Evolutionary conservation across 2,329 filamentous ascomycete genomes (phyloP), one percentile per base, ranked within the genome.

Genomic region (Cryoendolithus antarcticus): DNA sequence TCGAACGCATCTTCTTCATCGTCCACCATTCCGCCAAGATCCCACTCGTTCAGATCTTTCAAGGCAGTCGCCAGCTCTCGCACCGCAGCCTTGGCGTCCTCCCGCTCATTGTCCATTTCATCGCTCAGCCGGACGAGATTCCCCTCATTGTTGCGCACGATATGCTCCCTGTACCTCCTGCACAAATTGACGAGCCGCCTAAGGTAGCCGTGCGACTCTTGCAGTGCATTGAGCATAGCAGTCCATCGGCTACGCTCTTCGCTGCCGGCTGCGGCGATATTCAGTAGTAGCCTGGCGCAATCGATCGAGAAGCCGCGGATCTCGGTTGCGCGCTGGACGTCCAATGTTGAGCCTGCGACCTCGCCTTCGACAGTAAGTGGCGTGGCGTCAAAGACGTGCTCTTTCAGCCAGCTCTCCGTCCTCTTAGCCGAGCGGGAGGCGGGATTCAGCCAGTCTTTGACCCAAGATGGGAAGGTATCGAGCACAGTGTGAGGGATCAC

Each of bases 341-440:
- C 42, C 28, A 41, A 24, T 5, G 19, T 10, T 6, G 42, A 29
- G 2, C 39, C 39, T 9, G 12, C 36, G 3, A 37, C 30, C 2
- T 37, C 34, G 4, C 12, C 11, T 9, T 30, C 9, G 4, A 33
- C 36, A 12, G 33, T 35, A 2, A 45, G 24, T 2, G 32, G 9
- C 10, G 11, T 11, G 8, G 12, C 15, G 6, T 5, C 36, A 21
- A 47, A 39, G 11, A 48, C 9, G 8, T 35, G 30, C 7, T 35
- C 24, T 8, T 27, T 32, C 28, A 47, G 35, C 42, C 37, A 43
- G 8, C 24, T 30, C 4, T 4, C 9, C 10, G 39, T 39, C 15
- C 33, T 30, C 11, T 39, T 37, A 10, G 36, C 5, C 9, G n/a
- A 9, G 9, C 29, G 27, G 19, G 21, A 34, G 3, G 28, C 28